Conservation (phyloP, 192 early-diverging fungal genomes). For the Rhizophagus prolifer region DNA sequence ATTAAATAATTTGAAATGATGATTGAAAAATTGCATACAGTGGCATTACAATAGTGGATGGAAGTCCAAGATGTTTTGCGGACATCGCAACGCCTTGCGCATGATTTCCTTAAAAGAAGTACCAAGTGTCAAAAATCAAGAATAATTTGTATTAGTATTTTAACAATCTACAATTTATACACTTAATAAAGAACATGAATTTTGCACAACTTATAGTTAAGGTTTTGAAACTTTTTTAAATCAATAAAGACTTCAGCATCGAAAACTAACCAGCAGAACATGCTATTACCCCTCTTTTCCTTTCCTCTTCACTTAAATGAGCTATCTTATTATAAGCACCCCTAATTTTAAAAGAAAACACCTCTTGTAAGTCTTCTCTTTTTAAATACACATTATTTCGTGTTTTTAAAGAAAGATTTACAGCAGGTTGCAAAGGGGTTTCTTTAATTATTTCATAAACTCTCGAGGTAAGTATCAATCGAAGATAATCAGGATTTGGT, state of each 20-base stretch:
- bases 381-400: slow-evolving; percentile 80
- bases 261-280: slow-evolving; percentile 78
- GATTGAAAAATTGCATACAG: slow-evolving; percentile 31
- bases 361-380: slow-evolving; percentile 95
- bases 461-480: slow-evolving; percentile 87
- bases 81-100: slow-evolving; percentile 96
- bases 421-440: slow-evolving; percentile 82
- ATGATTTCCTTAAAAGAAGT: slow-evolving; percentile 70
- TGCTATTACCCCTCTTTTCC: slow-evolving; percentile 84
- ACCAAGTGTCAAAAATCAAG: too few relatives aligned
- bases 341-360: slow-evolving; percentile 98
- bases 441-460: slow-evolving; percentile 95
- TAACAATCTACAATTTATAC: too few relatives aligned
- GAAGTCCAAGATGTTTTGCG: slow-evolving; percentile 88
- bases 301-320: slow-evolving; percentile 78
- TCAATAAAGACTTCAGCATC: too few relatives aligned
- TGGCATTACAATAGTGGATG: slow-evolving; percentile 99
- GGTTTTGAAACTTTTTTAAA: too few relatives aligned
- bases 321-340: slow-evolving; percentile 95
- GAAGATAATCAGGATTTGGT: slow-evolving; percentile 79
- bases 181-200: too few relatives aligned
- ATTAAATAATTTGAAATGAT: neutral
- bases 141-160: too few relatives aligned
- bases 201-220: too few relatives aligned
- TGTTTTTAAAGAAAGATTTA: slow-evolving; percentile 75